These are phyloP conservation scores for Fusarium albosuccineum DNA, from an alignment of 2,329 filamentous ascomycete genomes.

Conservation along the genomic window DNA sequence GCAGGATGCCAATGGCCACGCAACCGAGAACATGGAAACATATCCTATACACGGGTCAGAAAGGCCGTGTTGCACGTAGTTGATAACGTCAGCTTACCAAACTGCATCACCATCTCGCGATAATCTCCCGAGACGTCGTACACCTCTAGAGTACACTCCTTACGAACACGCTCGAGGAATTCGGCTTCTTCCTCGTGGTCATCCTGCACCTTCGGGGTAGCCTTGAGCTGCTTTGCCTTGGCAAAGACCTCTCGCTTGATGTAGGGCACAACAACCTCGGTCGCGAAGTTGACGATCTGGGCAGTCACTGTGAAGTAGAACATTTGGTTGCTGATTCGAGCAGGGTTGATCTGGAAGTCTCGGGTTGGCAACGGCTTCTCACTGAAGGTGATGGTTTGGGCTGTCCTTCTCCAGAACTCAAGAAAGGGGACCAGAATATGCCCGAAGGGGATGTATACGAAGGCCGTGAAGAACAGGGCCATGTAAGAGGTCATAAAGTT, in stretches of 20 bases:
- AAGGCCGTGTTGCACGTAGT: neutral
- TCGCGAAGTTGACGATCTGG: slow-evolving; percentile 87
- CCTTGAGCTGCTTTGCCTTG: slow-evolving; percentile 83
- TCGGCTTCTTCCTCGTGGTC: slow-evolving; percentile 82
- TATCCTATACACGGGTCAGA: slow-evolving; percentile 69
- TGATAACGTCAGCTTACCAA: slow-evolving; percentile 60
- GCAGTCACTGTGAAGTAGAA: slow-evolving; percentile 97
- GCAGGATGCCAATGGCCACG: slow-evolving; percentile 93
- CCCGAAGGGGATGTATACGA: slow-evolving; percentile 94
- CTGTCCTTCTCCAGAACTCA: slow-evolving; percentile 81
- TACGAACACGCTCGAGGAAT: slow-evolving; percentile 84
- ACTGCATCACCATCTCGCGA: slow-evolving; percentile 92
- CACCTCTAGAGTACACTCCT: slow-evolving; percentile 82
- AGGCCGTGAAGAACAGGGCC: slow-evolving; percentile 91
- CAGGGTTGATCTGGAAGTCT: slow-evolving; percentile 85
- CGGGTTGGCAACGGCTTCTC: slow-evolving; percentile 76
- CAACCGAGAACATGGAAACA: slow-evolving; percentile 88
- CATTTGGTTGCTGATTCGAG: slow-evolving; percentile 87
- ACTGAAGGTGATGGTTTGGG: slow-evolving; percentile 80
- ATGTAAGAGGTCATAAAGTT: slow-evolving; percentile 98
- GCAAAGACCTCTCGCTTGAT: slow-evolving; percentile 82
- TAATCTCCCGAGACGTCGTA: slow-evolving; percentile 95
- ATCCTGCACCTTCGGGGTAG: slow-evolving; percentile 62
- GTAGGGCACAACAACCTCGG: slow-evolving; percentile 88
- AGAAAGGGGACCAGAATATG: slow-evolving; percentile 86